Base-by-base conservation (phyloP, 23 red algal species). In the Cyanidiococcus yangmingshanensis region DNA sequence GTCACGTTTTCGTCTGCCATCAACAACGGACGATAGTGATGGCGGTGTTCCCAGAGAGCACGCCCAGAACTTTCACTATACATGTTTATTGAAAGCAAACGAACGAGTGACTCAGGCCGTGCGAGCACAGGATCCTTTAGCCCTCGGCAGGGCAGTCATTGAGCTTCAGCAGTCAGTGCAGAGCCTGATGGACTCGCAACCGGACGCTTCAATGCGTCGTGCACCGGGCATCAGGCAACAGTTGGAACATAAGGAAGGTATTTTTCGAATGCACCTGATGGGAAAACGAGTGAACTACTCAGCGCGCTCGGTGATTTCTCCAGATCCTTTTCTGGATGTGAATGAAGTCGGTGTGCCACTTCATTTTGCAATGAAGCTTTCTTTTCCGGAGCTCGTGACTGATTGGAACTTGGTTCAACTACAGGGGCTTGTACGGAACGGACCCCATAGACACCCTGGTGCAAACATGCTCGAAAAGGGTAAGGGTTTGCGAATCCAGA, bases 241-340 rank as follows among this genome's bases (percentile, higher is more conserved):
- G 75, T 79, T 98, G 29, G 94, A 98, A 82, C 41, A 83, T 26
- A 98, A 98, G 75, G 76, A 68, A 57, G 94, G 94, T 36, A 63
- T 98, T 30, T 91, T 98, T 80, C 84, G 94, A 54, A 83, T 89
- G 84, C 80, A 98, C 80, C 90, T 98, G 84, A 98, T 98, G 94
- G 94, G 94, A 45, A 98, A 98, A 82, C 81, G 94, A 29, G 88
- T 91, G 35, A 90, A 98, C 68, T 79, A 89, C 75, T 88, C 88
- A 37, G 89, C 88, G 58, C 79, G 94, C 26, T 98, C 94, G 76
- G 94, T 98, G 27, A 98, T 98, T 38, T 88, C 87, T 25, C 94
- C 94, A 2, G 94, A 98, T 81, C 84, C 87, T 0, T 98, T 98
- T 84, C 80, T 98, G 16, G 94, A 98, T 76, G 91, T 88, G 26